Evolutionary conservation across 768 basidiomycete genomes (phyloP).

Genomic region (Tephrocybe sp.): DNA sequence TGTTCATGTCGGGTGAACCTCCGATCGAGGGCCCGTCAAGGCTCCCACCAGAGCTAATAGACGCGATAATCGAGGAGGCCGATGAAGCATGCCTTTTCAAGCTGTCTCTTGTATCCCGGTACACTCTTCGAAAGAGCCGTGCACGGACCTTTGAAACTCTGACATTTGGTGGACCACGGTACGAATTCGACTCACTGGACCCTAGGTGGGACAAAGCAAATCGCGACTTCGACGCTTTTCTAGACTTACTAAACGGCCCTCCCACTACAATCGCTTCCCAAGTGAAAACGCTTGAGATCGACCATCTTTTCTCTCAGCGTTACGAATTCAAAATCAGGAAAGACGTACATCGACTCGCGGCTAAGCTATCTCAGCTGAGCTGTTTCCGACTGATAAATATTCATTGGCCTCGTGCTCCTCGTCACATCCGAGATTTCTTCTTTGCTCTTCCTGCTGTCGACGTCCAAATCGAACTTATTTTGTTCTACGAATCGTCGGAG

Average conservation of each 20-base stretch:
- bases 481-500: neutral
- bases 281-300: neutral
- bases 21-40: too few relatives aligned
- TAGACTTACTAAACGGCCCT: neutral
- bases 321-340: neutral
- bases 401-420: neutral
- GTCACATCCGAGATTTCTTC: neutral
- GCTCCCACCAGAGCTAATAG: too few relatives aligned
- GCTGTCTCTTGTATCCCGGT: too few relatives aligned
- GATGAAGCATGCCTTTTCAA: too few relatives aligned
- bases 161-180: too few relatives aligned
- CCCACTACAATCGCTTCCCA: neutral
- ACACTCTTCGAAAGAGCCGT: neutral
- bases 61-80: too few relatives aligned
- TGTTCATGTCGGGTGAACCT: too few relatives aligned
- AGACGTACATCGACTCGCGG: neutral
- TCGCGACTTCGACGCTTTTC: neutral
- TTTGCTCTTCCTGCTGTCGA: neutral
- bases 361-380: neutral
- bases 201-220: neutral
- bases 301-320: neutral
- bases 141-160: too few relatives aligned
- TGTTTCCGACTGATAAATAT: neutral
- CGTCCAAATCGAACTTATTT: neutral
- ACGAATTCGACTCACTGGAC: neutral